Conservation (phyloP, 2,329 filamentous ascomycete species). For the Aspergillus proliferans region DNA sequence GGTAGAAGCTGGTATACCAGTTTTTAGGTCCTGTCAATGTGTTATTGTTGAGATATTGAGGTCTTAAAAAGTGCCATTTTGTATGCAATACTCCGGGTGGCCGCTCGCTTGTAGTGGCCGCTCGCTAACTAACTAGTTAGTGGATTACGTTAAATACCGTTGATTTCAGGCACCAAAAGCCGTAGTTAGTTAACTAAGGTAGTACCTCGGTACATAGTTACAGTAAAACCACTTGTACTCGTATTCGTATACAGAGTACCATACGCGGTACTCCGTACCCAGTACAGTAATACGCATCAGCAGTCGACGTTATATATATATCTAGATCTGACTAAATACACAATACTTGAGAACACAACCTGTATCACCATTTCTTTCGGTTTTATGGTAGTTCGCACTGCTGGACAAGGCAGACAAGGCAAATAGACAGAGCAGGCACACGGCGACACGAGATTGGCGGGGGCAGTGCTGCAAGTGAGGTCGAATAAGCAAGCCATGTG, state of each 20-base stretch:
- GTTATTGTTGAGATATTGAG: too few species aligned
- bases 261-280: background rate
- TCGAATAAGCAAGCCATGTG: background rate
- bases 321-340: background rate
- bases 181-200: background rate
- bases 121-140: too few species aligned
- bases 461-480: background rate
- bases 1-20: too few species aligned
- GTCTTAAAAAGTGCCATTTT: too few species aligned
- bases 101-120: too few species aligned
- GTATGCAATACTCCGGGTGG: too few species aligned
- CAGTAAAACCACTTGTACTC: too few species aligned
- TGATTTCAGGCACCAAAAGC: background rate
- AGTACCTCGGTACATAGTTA: background rate
- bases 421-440: background rate
- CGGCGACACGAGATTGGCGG: background rate
- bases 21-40: too few species aligned
- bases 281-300: background rate
- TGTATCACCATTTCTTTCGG: too few species aligned
- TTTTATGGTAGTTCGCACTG: too few species aligned
- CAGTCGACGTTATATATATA: background rate
- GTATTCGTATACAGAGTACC: background rate
- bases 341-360: too few species aligned
- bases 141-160: background rate
- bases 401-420: background rate